Base-by-base conservation (phyloP, 2,329 filamentous ascomycete species). In the Gnomoniopsis smithogilvyi region DNA sequence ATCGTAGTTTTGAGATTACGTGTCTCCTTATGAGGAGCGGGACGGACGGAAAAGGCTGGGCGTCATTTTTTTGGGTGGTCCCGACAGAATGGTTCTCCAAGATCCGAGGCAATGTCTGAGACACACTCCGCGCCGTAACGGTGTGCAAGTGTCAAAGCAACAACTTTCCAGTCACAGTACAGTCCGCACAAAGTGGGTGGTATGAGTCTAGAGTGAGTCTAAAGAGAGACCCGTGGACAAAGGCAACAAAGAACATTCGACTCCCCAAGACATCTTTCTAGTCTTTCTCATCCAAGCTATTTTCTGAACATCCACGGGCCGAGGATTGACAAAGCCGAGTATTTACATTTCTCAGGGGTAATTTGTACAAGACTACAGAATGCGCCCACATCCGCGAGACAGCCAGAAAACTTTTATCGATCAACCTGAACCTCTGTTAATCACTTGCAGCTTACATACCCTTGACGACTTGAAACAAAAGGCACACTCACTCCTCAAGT, bases 201-300 rank as follows among this genome's bases (percentile, higher is more conserved):
- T 56, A 10, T 49, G 53, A 56, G 46, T 43, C 45, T 24, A 55
- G 41, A 7, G 15, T 38, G 54, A 50, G 34, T 47, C 54, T 34
- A 56, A 51, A 45, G 47, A 56, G 54, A 56, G 47, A 56, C 54
- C 47, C 46, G 54, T 45, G 46, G 36, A 50, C 46, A 50, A 56
- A 50, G 50, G 22, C 12, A n/a, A 56, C 54, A 56, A 56, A 56
- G 54, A 56, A 43, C 22, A 30, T 45, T 50, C 24, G 47, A 50
- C n/a, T n/a, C n/a, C 33, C 46, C 54, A 34, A 56, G 54, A 45
- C 54, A n/a, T 36, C 54, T 50, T 56, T 50, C 47, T 56, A 22
- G 34, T 33, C 54, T 56, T 56, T 56, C 46, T 43, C 46, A 24
- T 6, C 46, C 47, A 47, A n/a, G 14, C 54, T 50, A 51, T 56